A percentile compares a stretch with the other conserved stretches of the same genome.
Evolutionary conservation across 1,139 yeast species (phyloP).

Genomic region (Taphrina confusa): DNA sequence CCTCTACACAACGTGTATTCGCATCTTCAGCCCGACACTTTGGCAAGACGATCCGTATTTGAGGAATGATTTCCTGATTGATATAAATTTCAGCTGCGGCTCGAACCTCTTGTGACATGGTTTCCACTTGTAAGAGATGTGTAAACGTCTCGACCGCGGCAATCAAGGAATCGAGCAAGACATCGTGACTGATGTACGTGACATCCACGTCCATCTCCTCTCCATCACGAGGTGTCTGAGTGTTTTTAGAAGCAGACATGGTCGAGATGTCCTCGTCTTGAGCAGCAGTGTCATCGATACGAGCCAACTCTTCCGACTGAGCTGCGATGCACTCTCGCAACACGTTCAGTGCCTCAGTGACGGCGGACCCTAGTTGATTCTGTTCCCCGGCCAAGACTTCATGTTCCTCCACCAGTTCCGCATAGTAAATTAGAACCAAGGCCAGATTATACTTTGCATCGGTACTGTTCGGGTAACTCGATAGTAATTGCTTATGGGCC

Average conservation of each 20-base stretch:
- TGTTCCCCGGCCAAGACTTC: neutral
- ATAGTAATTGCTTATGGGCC: conserved; percentile 1
- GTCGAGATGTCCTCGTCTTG: neutral
- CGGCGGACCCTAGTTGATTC: neutral
- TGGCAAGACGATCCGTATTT: neutral
- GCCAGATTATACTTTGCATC: conserved; percentile 24
- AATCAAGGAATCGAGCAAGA: conserved; percentile 20
- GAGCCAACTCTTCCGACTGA: conserved; percentile 9
- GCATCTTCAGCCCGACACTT: conserved; percentile 11
- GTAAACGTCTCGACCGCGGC: conserved; percentile 5
- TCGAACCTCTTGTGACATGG: neutral
- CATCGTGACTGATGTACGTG: conserved; percentile 22
- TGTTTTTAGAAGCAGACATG: neutral
- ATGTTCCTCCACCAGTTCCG: conserved; percentile 14
- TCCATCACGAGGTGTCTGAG: too few species aligned
- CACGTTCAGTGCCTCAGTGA: conserved; percentile 12
- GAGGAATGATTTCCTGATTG: neutral
- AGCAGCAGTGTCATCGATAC: neutral
- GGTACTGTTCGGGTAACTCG: neutral
- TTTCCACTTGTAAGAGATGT: conserved; percentile 5
- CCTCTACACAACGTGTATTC: conserved; percentile 1
- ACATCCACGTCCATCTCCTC: conserved; percentile 8
- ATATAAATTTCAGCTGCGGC: neutral
- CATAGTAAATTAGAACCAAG: conserved; percentile 2
- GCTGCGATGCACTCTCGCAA: conserved; percentile 1